Conservation (phyloP, 2,329 filamentous ascomycete genomes). For the Ramularia endophylla region DNA sequence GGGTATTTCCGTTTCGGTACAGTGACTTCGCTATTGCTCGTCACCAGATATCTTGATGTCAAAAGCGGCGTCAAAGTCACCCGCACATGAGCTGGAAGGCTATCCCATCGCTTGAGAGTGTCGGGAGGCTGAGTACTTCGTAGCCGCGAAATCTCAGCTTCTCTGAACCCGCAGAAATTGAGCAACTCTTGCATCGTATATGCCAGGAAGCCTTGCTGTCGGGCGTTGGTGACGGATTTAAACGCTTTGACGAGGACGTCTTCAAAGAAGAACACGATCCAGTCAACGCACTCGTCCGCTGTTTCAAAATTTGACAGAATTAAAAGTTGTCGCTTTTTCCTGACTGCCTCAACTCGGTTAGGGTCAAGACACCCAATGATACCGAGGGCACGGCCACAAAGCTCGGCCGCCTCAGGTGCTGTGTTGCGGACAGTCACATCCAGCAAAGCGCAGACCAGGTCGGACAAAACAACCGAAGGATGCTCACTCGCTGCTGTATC, state of each 20-base stretch:
- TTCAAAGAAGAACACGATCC: slow-evolving; percentile 77
- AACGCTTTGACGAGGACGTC: slow-evolving; percentile 88
- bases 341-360: slow-evolving; percentile 74
- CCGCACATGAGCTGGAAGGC: slow-evolving; percentile 68
- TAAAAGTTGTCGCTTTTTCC: slow-evolving; percentile 76
- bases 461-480: slow-evolving; percentile 66
- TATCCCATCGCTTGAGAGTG: slow-evolving; percentile 68
- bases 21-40: slow-evolving; percentile 30
- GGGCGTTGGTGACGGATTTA: slow-evolving; percentile 79
- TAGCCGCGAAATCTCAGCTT: slow-evolving; percentile 47
- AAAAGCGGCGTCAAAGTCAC: slow-evolving; percentile 86
- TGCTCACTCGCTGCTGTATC: slow-evolving; percentile 76
- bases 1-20: slow-evolving; percentile 54
- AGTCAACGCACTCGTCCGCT: slow-evolving; percentile 73
- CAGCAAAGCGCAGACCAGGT: slow-evolving; percentile 69
- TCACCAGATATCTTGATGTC: slow-evolving; percentile 73
- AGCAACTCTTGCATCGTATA: slow-evolving; percentile 93
- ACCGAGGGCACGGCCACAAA: slow-evolving; percentile 79
- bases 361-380: slow-evolving; percentile 88
- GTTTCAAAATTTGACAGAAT: slow-evolving; percentile 81
- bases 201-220: slow-evolving; percentile 82
- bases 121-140: slow-evolving; percentile 52
- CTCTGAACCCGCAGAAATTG: slow-evolving; percentile 66
- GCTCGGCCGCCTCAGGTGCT: slow-evolving; percentile 59
- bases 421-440: slow-evolving; percentile 72